Evolutionary conservation across 2,329 filamentous ascomycete genomes (phyloP).

Genomic region (Paraphaeosphaeria minitans): DNA sequence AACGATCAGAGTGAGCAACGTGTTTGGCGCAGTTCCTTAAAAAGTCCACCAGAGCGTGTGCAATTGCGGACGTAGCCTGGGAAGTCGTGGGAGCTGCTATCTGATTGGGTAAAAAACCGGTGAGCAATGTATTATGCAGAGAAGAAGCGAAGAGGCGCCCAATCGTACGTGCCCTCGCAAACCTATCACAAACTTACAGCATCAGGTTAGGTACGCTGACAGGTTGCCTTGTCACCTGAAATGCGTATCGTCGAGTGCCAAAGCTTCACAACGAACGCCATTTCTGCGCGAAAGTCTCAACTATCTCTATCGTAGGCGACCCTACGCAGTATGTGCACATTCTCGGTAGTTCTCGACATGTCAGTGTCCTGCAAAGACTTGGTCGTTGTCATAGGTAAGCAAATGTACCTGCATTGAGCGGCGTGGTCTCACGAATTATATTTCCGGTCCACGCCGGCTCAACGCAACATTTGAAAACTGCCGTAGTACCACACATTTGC

Average conservation of each 20-base stretch:
- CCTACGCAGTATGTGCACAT: background rate
- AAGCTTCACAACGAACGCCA: background rate
- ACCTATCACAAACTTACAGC: background rate
- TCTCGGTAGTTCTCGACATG: background rate
- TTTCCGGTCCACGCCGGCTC: background rate
- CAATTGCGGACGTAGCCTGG: slow-evolving; percentile 1
- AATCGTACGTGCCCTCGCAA: slow-evolving; percentile 1
- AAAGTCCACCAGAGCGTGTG: slow-evolving; percentile 7
- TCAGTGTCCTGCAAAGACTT: background rate
- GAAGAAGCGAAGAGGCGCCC: slow-evolving; percentile 5
- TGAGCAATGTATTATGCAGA: slow-evolving; percentile 5
- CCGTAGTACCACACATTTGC: background rate
- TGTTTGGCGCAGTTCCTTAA: background rate
- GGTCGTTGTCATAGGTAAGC: background rate
- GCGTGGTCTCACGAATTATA: background rate
- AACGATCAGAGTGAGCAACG: background rate
- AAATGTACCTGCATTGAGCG: background rate
- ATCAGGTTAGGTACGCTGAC: slow-evolving; percentile 2
- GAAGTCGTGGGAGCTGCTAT: background rate
- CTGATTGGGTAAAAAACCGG: slow-evolving; percentile 8
- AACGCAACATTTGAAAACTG: background rate
- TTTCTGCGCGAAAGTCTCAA: background rate
- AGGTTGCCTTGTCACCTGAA: slow-evolving; percentile 1
- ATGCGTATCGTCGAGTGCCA: background rate
- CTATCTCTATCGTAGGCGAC: background rate